phyloP scores from a whole-genome alignment of 2,329 filamentous ascomycete genomes.

The Tolypocladium ovalisporum region DNA sequence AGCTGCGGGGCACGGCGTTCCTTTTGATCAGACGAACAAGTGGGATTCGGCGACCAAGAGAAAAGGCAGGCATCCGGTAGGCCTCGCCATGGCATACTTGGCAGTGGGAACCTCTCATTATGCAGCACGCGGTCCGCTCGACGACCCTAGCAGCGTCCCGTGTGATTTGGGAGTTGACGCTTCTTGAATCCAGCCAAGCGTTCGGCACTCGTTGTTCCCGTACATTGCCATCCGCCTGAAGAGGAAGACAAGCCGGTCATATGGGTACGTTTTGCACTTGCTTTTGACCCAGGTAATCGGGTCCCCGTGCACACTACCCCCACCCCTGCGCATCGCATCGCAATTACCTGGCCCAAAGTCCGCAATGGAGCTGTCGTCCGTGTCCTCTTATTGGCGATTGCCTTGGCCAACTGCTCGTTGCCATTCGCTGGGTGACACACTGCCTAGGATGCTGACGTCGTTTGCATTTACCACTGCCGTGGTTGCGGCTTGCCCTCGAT shows the following conservation, averaged over 20 bases:
- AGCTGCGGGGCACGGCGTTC: background rate
- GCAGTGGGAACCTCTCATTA: background rate
- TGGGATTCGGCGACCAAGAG: background rate
- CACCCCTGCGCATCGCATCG: background rate
- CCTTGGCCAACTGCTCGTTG: background rate
- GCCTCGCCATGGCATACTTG: background rate
- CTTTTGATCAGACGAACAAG: background rate
- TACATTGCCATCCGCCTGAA: background rate
- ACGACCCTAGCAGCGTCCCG: background rate
- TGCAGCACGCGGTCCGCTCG: background rate
- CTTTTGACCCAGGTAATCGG: background rate
- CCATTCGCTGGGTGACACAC: background rate
- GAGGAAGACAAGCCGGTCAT: background rate
- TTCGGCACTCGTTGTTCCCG: no score
- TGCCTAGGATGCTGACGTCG: background rate
- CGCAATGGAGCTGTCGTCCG: background rate
- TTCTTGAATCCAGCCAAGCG: no score
- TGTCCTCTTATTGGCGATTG: background rate
- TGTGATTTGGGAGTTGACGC: no score
- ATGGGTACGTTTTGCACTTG: background rate
- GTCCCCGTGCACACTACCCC: background rate
- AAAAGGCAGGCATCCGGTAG: background rate
- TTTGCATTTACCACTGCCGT: background rate
- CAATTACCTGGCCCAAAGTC: background rate
- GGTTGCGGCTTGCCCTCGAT: background rate